Percentiles rank a stretch among this genome's conserved stretches.
Conservation (phyloP, 306 rosid species). For the Senna tora region DNA sequence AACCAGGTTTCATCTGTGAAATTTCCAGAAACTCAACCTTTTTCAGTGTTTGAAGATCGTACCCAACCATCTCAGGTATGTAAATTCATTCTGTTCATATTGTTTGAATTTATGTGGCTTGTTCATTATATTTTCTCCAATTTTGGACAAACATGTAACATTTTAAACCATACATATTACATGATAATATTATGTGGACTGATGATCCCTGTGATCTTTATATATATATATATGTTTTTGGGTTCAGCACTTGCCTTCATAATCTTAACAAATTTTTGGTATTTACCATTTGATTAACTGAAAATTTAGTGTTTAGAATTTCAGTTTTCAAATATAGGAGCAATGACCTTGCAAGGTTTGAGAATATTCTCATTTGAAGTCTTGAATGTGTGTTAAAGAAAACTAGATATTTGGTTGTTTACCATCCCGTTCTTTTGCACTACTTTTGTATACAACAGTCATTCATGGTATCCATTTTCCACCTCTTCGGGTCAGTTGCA, state of each 20-base stretch:
- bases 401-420: slow-evolving; percentile 11
- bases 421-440: neutral
- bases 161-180: slow-evolving; percentile 9
- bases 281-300: neutral
- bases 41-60: slow-evolving; percentile 68
- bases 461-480: slow-evolving; percentile 9
- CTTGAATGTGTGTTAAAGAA: neutral
- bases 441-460: neutral
- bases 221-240: neutral
- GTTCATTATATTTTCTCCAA: neutral
- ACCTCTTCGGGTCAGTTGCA: neutral
- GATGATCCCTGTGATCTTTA: slow-evolving; percentile 7
- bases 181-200: slow-evolving; percentile 13
- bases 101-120: slow-evolving; percentile 32
- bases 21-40: slow-evolving; percentile 76
- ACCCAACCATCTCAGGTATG: slow-evolving; percentile 87
- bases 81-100: slow-evolving; percentile 20
- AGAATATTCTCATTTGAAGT: neutral
- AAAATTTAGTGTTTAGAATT: neutral
- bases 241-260: neutral
- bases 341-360: neutral
- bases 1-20: slow-evolving; percentile 55
- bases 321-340: neutral
- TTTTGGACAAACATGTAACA: slow-evolving; percentile 24
- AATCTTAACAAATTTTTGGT: neutral